Evolutionary conservation across 176 grass and related monocot species (phyloP).

Genomic region (Metroxylon sagu): DNA sequence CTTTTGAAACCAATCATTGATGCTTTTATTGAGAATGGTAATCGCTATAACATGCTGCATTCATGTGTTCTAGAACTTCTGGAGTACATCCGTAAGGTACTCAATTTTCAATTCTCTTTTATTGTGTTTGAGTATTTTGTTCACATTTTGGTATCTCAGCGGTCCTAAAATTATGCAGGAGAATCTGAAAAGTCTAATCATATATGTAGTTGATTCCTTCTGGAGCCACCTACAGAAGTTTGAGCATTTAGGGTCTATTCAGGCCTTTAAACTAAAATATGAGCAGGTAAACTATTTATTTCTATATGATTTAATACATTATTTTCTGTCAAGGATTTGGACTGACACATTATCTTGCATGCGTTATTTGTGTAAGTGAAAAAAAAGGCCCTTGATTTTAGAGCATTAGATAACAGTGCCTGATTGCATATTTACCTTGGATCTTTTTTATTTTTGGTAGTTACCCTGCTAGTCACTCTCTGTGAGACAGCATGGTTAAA

Average conservation of each 20-base stretch:
- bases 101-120: not conserved
- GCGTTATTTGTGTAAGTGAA: too few species aligned
- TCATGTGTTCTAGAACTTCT: constrained; percentile 65
- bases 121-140: too few species aligned
- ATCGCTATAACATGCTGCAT: constrained; percentile 83
- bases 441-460: too few species aligned
- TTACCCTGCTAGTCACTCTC: too few species aligned
- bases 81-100: constrained; percentile 79
- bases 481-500: too few species aligned
- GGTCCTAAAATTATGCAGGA: constrained; percentile 37
- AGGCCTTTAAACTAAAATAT: constrained; percentile 57
- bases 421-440: too few species aligned
- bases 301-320: not conserved
- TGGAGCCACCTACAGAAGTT: constrained; percentile 57
- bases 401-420: too few species aligned
- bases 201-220: constrained; percentile 54
- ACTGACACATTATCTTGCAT: not conserved
- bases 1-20: constrained; percentile 70
- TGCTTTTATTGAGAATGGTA: constrained; percentile 58
- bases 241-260: constrained; percentile 44
- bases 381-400: too few species aligned
- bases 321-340: not conserved
- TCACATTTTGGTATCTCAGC: too few species aligned
- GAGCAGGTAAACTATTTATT: constrained; percentile 38
- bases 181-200: constrained; percentile 54